Evolutionary conservation across 2,329 filamentous ascomycete genomes (phyloP).

Genomic region (Dendrostoma leiphaemia): DNA sequence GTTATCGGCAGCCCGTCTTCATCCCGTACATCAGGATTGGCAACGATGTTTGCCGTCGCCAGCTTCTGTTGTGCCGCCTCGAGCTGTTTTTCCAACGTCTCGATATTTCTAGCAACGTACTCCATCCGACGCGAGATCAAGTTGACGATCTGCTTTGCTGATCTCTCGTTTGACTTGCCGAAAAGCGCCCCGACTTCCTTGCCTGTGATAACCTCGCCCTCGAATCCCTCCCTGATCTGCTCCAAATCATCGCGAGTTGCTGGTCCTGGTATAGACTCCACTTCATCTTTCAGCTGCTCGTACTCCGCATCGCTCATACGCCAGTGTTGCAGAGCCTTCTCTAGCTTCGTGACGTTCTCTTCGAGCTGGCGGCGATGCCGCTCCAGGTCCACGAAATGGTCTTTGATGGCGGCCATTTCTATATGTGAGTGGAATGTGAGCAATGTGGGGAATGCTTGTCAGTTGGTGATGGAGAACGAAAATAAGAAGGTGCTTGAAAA

Average conservation of each 20-base stretch:
- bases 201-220: conserved; percentile 61
- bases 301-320: conserved; percentile 90
- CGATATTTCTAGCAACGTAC: conserved; percentile 82
- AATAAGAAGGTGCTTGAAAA: too few relatives aligned
- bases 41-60: conserved; percentile 58
- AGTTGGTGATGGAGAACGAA: neutral
- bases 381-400: conserved; percentile 68
- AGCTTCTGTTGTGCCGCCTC: conserved; percentile 68
- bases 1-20: conserved; percentile 75
- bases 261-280: conserved; percentile 53
- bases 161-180: conserved; percentile 44
- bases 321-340: conserved; percentile 80
- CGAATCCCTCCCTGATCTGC: conserved; percentile 55
- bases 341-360: conserved; percentile 70
- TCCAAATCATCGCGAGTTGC: conserved; percentile 54
- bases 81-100: conserved; percentile 71
- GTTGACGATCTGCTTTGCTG: conserved; percentile 62
- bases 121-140: conserved; percentile 76
- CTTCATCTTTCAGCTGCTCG: conserved; percentile 81
- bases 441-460: neutral
- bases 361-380: conserved; percentile 74
- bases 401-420: conserved; percentile 38
- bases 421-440: neutral
- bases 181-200: conserved; percentile 53
- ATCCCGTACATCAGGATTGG: conserved; percentile 59